Base-by-base conservation (phyloP, 352 stramenopile species). In the Pythium dissimile region DNA sequence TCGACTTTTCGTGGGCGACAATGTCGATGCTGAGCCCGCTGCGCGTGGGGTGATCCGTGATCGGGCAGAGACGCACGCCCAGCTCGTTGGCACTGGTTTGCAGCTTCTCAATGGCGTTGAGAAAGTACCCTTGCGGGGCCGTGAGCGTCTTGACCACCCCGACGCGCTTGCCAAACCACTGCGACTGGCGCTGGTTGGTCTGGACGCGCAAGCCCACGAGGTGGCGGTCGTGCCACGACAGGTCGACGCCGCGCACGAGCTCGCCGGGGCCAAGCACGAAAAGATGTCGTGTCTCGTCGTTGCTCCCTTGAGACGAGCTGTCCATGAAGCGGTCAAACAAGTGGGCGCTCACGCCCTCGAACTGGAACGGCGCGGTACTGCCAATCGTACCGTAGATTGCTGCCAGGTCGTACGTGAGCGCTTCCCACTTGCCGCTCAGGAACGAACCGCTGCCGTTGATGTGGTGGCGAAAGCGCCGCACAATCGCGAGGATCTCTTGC, bases 151-250 rank as follows among this genome's bases (percentile, higher is more conserved):
- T 66, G 31, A 74, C 34, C 5, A 64, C 30, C 11, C 66, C 66
- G 11, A 42, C 30, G 15, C 54, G 59, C 9, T 44, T 20, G 41
- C 66, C 66, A 62, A 71, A 74, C 52, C 62, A 74, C 28, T 51
- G 66, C 51, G 66, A 71, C 43, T 66, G 59, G 27, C 66, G 66
- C 28, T 69, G 64, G 51, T 74, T 74, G 8, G 62, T 74, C 3
- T 69, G 66, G 6, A 75, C 44, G 27, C 67, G 63, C 12, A 75
- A 12, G 2, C 62, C 67, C 1, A 58, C 26, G 12, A 64, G 34
- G 3, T 28, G 20, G 30, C 21, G 46, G 28, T 69, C 54, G 9
- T 20, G 16, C 62, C 62, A 64, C 3, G 44, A 50, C 7, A 69
- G 23, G 34, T 69, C 62, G 2, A 69, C 31, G 16, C 32, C 54